phyloP scores from a whole-genome alignment of 768 basidiomycete species.

The Podaxis rugospora region DNA sequence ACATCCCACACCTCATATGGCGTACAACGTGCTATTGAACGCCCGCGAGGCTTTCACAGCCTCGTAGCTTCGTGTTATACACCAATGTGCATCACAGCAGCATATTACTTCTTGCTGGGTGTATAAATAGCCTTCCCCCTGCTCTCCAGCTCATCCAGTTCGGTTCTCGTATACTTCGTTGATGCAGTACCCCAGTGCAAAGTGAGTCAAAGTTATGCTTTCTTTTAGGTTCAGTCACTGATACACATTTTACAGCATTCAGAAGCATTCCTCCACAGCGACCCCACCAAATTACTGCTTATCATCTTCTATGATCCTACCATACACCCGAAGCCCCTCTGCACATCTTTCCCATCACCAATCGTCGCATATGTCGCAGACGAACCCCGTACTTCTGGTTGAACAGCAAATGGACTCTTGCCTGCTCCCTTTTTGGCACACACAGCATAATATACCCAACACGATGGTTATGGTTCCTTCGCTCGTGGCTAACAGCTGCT shows the following conservation, averaged over 20 bases:
- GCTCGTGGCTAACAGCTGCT: not conserved
- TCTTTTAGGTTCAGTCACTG: not conserved
- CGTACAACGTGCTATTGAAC: not conserved
- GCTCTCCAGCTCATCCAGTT: not conserved
- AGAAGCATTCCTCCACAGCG: not conserved
- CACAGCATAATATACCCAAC: not conserved
- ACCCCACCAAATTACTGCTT: not conserved
- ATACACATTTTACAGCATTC: not conserved
- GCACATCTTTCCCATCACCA: not conserved
- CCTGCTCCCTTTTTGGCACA: not conserved
- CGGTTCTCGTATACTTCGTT: not conserved
- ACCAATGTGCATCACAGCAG: not conserved
- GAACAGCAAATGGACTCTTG: not conserved
- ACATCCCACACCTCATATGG: not conserved
- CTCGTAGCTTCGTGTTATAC: not conserved
- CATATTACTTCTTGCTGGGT: not conserved
- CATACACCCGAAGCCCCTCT: not conserved
- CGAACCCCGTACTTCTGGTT: not conserved
- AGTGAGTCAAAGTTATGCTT: not conserved
- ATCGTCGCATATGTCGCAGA: not conserved
- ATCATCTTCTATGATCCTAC: not conserved
- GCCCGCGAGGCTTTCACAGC: constrained; percentile 4
- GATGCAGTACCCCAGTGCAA: not conserved
- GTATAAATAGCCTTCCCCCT: not conserved
- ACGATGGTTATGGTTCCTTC: not conserved